Evolutionary conservation across 2,329 filamentous ascomycete species (phyloP).

Genomic region (Talaromyces atroroseus): DNA sequence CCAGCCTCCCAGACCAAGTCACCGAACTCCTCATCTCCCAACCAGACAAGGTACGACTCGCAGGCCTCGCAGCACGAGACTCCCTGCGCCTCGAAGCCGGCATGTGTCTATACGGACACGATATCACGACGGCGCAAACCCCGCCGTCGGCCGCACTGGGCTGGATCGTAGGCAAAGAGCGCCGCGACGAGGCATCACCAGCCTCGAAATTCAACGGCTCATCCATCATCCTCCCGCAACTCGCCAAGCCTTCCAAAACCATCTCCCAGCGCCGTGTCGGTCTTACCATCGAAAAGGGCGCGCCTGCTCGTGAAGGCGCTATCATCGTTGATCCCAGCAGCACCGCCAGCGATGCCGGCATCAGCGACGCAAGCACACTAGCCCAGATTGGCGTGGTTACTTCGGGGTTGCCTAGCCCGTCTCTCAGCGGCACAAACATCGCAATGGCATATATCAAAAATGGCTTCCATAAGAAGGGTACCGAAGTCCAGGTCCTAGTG

Average conservation of each 20-base stretch:
- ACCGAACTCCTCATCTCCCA: slow-evolving; percentile 64
- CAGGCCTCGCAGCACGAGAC: slow-evolving; percentile 85
- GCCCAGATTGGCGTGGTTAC: slow-evolving; percentile 73
- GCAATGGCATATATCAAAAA: slow-evolving; percentile 90
- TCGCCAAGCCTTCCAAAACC: slow-evolving; percentile 52
- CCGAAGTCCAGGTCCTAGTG: slow-evolving; percentile 71
- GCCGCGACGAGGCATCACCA: slow-evolving; percentile 47
- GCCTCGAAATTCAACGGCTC: slow-evolving; percentile 71
- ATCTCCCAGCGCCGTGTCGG: slow-evolving; percentile 72
- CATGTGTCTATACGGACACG: slow-evolving; percentile 99
- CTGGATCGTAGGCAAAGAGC: slow-evolving; percentile 82
- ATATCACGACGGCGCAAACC: slow-evolving; percentile 74
- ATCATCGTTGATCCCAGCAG: slow-evolving; percentile 56
- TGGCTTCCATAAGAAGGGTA: slow-evolving; percentile 76
- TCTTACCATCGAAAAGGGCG: slow-evolving; percentile 68
- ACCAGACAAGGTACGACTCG: slow-evolving; percentile 66
- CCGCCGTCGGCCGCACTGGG: slow-evolving; percentile 61
- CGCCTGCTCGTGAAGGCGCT: slow-evolving; percentile 84
- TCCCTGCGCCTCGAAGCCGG: slow-evolving; percentile 90
- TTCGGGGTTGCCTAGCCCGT: slow-evolving; percentile 84
- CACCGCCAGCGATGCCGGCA: slow-evolving; percentile 20
- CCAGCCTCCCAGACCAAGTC: slow-evolving; percentile 47
- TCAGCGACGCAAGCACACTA: slow-evolving; percentile 47
- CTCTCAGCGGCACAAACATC: slow-evolving; percentile 75
- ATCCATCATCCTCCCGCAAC: slow-evolving; percentile 68